Percentiles rank a stretch among this genome's conserved stretches.
Conservation (phyloP, 345 rosid species). For the Boechera stricta region DNA sequence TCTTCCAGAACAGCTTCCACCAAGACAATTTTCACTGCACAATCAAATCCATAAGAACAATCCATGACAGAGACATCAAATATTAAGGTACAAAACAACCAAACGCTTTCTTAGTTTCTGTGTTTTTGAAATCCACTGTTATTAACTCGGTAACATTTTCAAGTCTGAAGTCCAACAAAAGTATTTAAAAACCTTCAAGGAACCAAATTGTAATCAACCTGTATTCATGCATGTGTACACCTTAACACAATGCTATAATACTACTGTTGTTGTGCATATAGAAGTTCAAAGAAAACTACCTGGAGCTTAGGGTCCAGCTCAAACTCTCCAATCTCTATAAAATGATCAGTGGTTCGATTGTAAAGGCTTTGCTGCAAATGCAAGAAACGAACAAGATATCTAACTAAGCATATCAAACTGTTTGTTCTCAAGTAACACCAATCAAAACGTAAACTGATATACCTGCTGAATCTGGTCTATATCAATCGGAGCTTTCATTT, state of each 20-base stretch:
- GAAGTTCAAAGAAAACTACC: slow-evolving; percentile 1
- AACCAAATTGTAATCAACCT: no score
- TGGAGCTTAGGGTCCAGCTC: not conserved
- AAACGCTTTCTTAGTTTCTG: not conserved
- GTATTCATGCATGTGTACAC: not conserved
- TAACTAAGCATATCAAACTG: not conserved
- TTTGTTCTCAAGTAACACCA: not conserved
- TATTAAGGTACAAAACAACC: no score
- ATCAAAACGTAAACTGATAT: not conserved
- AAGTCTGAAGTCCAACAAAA: no score
- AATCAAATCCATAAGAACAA: not conserved
- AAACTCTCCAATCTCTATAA: not conserved
- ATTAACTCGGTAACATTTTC: no score
- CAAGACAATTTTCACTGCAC: not conserved
- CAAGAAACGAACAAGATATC: not conserved
- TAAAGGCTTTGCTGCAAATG: not conserved
- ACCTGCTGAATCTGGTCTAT: not conserved
- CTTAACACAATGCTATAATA: not conserved
- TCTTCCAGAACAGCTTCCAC: not conserved
- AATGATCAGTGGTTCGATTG: not conserved
- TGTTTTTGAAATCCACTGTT: not conserved
- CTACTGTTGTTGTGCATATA: not conserved
- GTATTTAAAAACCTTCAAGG: no score
- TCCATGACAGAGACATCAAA: no score
- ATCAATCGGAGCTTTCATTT: not conserved